Base-by-base conservation (phyloP, 768 basidiomycete genomes). In the Leccinum obscurum region DNA sequence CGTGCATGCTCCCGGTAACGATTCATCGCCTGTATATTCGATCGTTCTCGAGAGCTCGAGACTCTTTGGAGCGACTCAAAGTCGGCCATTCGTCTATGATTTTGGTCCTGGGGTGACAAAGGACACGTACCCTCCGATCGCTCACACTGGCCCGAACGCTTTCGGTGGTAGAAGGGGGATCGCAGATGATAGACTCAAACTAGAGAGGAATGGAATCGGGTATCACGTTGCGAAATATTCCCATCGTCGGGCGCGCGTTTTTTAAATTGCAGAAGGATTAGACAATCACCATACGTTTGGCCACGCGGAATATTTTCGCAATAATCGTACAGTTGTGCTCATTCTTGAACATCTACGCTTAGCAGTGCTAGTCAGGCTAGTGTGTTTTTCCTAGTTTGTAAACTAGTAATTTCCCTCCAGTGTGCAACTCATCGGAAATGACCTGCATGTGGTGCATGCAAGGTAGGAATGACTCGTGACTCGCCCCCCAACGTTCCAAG, bases 171-270 rank as follows among this genome's bases (percentile, higher is more conserved):
- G n/a, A n/a, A n/a, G n/a, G n/a, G n/a, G n/a, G n/a, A n/a, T n/a
- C n/a, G n/a, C n/a, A n/a, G n/a, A n/a, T n/a, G n/a, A n/a, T n/a
- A n/a, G n/a, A n/a, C n/a, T n/a, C n/a, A n/a, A n/a, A n/a, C n/a
- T n/a, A n/a, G n/a, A n/a, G n/a, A n/a, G n/a, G n/a, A n/a, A n/a
- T n/a, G n/a, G n/a, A n/a, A 4, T 81, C 39, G 82, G 83, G 9
- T 85, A 81, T 64, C 80, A 83, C 54, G 81, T 84, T 34, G 80
- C 80, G 35, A 81, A 77, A 60, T 85, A 76, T 71, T 74, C 67
- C 48, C 80, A 81, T 61, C 63, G 39, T 60, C 63, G 66, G 26
- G 58, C 55, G 9, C 64, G 51, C 61, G 11, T 59, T 10, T 60
- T 60, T 28, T 64, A 55, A 54, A 28, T 46, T 24, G 53, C 22